A percentile compares a stretch with the other conserved stretches of the same genome.
Conservation (phyloP, 345 rosid genomes). For the Gossypium ekmanianum region DNA sequence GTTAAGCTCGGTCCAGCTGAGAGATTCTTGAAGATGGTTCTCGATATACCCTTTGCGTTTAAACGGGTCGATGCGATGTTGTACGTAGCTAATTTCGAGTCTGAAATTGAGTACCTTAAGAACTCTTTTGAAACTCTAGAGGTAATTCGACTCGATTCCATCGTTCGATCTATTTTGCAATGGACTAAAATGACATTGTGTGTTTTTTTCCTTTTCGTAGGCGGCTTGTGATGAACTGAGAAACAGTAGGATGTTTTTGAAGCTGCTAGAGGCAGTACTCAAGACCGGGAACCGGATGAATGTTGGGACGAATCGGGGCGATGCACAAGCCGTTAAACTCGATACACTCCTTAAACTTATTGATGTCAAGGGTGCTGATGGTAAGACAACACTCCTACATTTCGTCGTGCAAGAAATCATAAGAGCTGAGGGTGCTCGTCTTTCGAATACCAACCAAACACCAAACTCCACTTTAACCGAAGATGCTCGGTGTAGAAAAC, state of each 20-base stretch:
- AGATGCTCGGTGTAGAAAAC: slow-evolving; percentile 74
- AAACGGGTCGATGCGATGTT: slow-evolving; percentile 83
- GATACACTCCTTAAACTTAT: slow-evolving; percentile 93
- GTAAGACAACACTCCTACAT: slow-evolving; percentile 92
- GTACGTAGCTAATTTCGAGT: slow-evolving; percentile 79
- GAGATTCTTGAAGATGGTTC: slow-evolving; percentile 78
- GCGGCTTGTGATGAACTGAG: slow-evolving; percentile 92
- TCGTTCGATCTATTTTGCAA: background rate
- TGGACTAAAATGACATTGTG: too few species aligned
- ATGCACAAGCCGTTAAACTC: slow-evolving; percentile 95
- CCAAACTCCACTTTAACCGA: slow-evolving; percentile 38
- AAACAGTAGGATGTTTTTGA: slow-evolving; percentile 83
- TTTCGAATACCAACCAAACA: slow-evolving; percentile 45
- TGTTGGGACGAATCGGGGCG: slow-evolving; percentile 96
- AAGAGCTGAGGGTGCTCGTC: slow-evolving; percentile 87
- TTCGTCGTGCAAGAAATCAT: slow-evolving; percentile 96
- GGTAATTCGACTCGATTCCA: slow-evolving; percentile 37
- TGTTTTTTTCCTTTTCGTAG: slow-evolving; percentile 34
- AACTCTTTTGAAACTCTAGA: slow-evolving; percentile 80
- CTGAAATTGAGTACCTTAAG: slow-evolving; percentile 81
- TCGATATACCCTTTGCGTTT: slow-evolving; percentile 90
- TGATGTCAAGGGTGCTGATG: slow-evolving; percentile 94
- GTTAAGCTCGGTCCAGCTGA: slow-evolving; percentile 83
- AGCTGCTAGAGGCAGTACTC: slow-evolving; percentile 90
- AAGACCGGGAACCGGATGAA: slow-evolving; percentile 99